Evolutionary conservation across 306 rosid species (phyloP), one percentile per base, ranked within the genome.

Genomic region (Medicago lupulina): DNA sequence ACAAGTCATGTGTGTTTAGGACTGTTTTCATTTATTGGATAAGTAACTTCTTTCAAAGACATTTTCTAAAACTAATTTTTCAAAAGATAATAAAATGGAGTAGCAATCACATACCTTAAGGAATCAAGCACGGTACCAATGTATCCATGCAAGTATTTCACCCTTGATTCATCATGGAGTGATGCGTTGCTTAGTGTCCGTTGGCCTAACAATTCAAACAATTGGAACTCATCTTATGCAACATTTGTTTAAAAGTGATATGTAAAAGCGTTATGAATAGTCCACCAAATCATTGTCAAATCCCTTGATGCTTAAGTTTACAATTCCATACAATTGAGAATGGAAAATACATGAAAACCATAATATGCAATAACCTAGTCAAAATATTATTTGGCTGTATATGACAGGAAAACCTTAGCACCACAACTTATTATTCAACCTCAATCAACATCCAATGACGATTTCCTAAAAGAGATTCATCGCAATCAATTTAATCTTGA

Each of bases 121-220:
- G 87, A 79, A 75, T 81, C 86, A 36, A 86, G 79, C 65, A 72
- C 74, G 6, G 50, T 78, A 54, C 84, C 86, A 39, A 86, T 78
- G 38, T 79, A 75, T 67, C 64, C 84, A 13, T 81, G 84, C 58
- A 81, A 69, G 76, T 78, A 86, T 61, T 72, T 51, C 84, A 84
- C 82, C 83, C 87, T 83, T 49, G 87, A 73, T 11, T 83, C 68
- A 17, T 83, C 89, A 12, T 81, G 49, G n/a, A 83, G 81, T 54
- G 89, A 66, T 41, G 84, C 69, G 68, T 81, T 79, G 41, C 82
- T 40, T 7, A 60, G 6, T 59, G 87, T 79, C 55, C 87, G 25
- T 82, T 86, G 87, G 74, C 90, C 87, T 86, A 62, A 72, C 25
- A 75, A 76, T 9, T 51, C 14, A 60, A 38, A 15, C 40, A 5